Conservation (phyloP, 2,329 filamentous ascomycete genomes). For the Gnomoniopsis sp. region DNA sequence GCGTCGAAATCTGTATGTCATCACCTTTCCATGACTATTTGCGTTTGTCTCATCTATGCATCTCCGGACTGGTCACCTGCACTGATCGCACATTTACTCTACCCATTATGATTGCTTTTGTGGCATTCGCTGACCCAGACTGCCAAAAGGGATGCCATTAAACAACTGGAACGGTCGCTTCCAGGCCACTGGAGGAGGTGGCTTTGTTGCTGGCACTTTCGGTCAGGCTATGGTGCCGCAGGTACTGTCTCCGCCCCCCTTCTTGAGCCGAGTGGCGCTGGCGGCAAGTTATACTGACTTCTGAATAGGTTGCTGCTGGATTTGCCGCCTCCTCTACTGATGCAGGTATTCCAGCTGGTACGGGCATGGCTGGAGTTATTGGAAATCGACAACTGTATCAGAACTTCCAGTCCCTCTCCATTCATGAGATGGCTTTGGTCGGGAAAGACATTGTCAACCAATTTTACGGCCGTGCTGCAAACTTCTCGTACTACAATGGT, state of each 20-base stretch:
- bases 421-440: constrained; percentile 29
- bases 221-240: not conserved
- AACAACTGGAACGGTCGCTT: constrained; percentile 8
- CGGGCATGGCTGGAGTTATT: not conserved
- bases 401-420: constrained; percentile 23
- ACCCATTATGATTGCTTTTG: not conserved
- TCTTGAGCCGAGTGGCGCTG: not conserved
- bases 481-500: constrained; percentile 52
- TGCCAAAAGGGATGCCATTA: not conserved
- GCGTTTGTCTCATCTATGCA: no score
- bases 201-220: constrained; percentile 1
- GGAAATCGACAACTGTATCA: not conserved
- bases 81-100: not conserved
- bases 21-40: not conserved
- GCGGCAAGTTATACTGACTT: not conserved
- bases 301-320: not conserved
- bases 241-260: not conserved
- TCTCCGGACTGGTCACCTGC: no score
- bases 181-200: constrained; percentile 8
- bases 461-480: constrained; percentile 40
- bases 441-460: constrained; percentile 43
- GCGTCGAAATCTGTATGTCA: not conserved
- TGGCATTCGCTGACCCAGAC: not conserved
- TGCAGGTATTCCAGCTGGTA: not conserved
- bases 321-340: not conserved